phyloP scores from a whole-genome alignment of 495 filamentous ascomycete genomes.

The Cudoniella acicularis region DNA sequence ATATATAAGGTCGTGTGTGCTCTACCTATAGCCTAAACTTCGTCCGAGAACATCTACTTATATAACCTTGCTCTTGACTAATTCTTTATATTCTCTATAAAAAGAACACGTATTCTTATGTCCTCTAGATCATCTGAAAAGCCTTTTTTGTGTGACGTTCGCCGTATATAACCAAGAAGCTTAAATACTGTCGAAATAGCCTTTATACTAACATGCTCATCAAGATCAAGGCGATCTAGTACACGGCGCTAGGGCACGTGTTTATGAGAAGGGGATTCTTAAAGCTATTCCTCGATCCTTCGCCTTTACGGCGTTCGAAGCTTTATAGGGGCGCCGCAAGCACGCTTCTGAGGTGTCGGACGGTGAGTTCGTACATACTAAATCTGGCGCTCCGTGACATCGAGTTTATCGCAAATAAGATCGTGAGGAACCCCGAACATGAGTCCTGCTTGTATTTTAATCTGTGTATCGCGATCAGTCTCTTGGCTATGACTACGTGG shows the following conservation, averaged over 20 bases:
- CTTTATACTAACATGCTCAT: neutral
- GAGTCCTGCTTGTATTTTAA: neutral
- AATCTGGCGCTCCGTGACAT: neutral
- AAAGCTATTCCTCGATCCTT: neutral
- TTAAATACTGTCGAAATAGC: neutral
- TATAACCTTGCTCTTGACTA: neutral
- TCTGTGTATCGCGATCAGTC: neutral
- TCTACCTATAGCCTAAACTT: neutral
- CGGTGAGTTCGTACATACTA: neutral
- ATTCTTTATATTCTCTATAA: neutral
- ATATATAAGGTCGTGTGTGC: neutral
- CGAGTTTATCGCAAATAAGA: neutral
- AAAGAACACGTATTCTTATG: neutral
- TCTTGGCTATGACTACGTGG: neutral
- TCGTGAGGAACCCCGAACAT: neutral
- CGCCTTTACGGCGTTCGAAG: neutral
- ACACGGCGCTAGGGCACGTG: neutral
- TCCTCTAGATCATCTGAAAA: neutral
- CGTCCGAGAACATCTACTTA: neutral
- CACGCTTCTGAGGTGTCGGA: neutral
- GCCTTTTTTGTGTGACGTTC: neutral
- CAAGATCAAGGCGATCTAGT: neutral
- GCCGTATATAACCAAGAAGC: neutral
- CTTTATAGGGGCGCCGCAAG: neutral
- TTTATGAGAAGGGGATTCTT: neutral